Evolutionary conservation across 495 filamentous ascomycete genomes (phyloP).

Genomic region (Podospora australis): DNA sequence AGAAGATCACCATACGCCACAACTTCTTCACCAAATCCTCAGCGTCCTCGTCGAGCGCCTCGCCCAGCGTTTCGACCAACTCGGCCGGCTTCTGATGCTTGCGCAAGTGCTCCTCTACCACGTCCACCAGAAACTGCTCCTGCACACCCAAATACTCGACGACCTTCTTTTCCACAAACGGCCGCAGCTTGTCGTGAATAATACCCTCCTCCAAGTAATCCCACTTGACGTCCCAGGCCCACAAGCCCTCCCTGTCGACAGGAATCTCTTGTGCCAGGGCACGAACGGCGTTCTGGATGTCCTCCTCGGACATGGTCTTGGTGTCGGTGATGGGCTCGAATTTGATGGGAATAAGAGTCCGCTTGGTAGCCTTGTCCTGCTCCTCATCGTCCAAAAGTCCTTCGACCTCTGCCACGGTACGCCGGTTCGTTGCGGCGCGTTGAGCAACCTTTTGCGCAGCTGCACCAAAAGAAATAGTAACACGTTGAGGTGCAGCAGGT

Average conservation of each 20-base stretch:
- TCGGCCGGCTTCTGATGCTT: slow-evolving; percentile 70
- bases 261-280: slow-evolving; percentile 88
- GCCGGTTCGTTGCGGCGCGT: slow-evolving; percentile 56
- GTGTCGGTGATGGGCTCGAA: slow-evolving; percentile 70
- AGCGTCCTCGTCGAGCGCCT: slow-evolving; percentile 91
- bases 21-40: slow-evolving; percentile 92
- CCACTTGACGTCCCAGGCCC: slow-evolving; percentile 91
- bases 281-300: slow-evolving; percentile 68
- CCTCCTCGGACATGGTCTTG: slow-evolving; percentile 71
- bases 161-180: slow-evolving; percentile 97
- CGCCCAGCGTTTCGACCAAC: slow-evolving; percentile 75
- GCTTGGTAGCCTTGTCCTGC: slow-evolving; percentile 63
- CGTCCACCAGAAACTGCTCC: slow-evolving; percentile 90
- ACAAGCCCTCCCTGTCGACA: slow-evolving; percentile 76
- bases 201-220: slow-evolving; percentile 83
- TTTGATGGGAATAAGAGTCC: slow-evolving; percentile 85
- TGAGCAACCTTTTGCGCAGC: slow-evolving; percentile 76
- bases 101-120: slow-evolving; percentile 81
- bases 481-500: slow-evolving; percentile 67
- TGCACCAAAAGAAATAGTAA: slow-evolving; percentile 89
- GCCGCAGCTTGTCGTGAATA: slow-evolving; percentile 79
- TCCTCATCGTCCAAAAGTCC: slow-evolving; percentile 91
- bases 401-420: slow-evolving; percentile 89
- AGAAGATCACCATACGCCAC: slow-evolving; percentile 99
- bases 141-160: slow-evolving; percentile 94